Conservation (phyloP, 2,329 filamentous ascomycete genomes). For the Fusarium zealandicum region DNA sequence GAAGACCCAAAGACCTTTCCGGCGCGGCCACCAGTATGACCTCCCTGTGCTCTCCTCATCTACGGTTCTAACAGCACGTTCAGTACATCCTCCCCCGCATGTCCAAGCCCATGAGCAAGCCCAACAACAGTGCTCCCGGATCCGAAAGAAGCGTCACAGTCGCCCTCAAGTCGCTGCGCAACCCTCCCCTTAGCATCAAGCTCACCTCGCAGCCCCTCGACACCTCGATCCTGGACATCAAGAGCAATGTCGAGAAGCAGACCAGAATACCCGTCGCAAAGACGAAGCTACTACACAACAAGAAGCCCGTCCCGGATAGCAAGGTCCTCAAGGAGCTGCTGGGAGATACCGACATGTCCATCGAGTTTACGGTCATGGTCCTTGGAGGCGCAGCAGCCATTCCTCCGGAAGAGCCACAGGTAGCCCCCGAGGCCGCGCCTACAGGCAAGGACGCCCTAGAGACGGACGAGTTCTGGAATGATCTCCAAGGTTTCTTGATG, state of each 20-base stretch:
- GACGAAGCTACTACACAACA: conserved; percentile 84
- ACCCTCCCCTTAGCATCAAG: conserved; percentile 72
- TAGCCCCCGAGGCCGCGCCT: conserved; percentile 31
- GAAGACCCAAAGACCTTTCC: conserved; percentile 84
- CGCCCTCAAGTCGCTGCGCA: conserved; percentile 78
- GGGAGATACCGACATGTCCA: conserved; percentile 53
- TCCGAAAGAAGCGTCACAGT: conserved; percentile 63
- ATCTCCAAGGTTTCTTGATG: conserved; percentile 80
- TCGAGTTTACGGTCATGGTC: conserved; percentile 89
- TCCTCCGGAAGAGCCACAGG: conserved; percentile 51
- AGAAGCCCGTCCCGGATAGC: conserved; percentile 81
- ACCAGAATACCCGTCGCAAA: conserved; percentile 74
- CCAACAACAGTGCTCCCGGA: conserved; percentile 57
- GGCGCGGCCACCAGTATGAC: conserved; percentile 73
- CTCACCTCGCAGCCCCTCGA: conserved; percentile 69
- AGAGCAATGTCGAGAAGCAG: conserved; percentile 69
- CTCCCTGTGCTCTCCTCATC: not conserved
- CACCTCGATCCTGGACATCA: conserved; percentile 81
- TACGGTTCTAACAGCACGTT: conserved; percentile 11
- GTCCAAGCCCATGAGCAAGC: conserved; percentile 62
- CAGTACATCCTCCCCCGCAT: conserved; percentile 78
- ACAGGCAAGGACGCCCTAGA: conserved; percentile 68
- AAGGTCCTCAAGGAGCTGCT: conserved; percentile 80
- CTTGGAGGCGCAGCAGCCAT: conserved; percentile 70
- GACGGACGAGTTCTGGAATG: conserved; percentile 83